Conservation (phyloP, 176 grass and related monocot species). For the Stipa capillata region DNA sequence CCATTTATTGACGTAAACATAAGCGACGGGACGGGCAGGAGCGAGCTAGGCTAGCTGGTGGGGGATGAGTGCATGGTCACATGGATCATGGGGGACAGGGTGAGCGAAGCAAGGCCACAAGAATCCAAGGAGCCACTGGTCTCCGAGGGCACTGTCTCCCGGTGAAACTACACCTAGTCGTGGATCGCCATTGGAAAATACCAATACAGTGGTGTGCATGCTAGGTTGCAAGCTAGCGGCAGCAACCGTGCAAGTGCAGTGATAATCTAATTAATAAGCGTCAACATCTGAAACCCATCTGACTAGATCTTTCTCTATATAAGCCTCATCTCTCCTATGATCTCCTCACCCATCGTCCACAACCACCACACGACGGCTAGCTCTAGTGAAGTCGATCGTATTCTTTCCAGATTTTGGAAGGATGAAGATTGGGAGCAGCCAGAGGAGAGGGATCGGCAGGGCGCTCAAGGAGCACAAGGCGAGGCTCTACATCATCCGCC, state of each 20-base stretch:
- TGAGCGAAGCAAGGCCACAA: constrained; percentile 21
- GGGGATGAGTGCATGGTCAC: not conserved
- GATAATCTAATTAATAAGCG: not conserved
- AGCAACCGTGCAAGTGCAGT: not conserved
- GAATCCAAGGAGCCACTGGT: not conserved
- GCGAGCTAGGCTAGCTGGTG: not conserved
- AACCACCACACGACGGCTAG: not conserved
- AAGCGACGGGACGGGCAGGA: not conserved
- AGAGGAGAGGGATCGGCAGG: constrained; percentile 10
- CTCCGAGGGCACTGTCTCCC: constrained; percentile 4
- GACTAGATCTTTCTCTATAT: not conserved
- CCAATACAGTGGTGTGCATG: not conserved
- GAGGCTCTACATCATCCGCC: constrained; percentile 14
- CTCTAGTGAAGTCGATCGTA: too few relatives aligned
- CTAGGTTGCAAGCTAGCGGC: not conserved
- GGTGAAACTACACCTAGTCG: not conserved
- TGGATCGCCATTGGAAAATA: not conserved
- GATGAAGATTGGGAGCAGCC: constrained; percentile 6
- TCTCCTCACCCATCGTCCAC: not conserved
- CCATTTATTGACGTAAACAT: not conserved
- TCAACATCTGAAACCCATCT: not conserved
- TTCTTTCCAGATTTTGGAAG: too few relatives aligned
- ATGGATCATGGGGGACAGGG: constrained; percentile 1
- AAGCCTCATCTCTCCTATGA: not conserved
- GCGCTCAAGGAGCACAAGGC: constrained; percentile 19